A percentile compares a stretch with the other conserved stretches of the same genome.
Conservation (phyloP, 116 monocot genomes). For the Dioscorea cayenensis region DNA sequence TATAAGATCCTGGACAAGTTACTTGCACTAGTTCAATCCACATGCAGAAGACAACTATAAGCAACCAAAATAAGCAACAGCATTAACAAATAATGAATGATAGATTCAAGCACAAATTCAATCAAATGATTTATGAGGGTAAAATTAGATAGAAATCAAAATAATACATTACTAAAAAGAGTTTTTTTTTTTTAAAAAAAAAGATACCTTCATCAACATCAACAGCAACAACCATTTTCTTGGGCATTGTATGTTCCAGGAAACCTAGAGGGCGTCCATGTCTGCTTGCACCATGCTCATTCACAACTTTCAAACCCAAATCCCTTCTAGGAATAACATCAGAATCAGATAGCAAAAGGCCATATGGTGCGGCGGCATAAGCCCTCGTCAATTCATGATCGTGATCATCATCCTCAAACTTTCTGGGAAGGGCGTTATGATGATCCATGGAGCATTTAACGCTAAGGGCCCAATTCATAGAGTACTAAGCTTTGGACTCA, state of each 20-base stretch:
- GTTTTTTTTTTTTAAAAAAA: no score
- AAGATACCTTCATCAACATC: background rate
- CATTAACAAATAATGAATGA: no score
- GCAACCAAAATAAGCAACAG: no score
- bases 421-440: constrained; percentile 22
- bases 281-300: background rate
- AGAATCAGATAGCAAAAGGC: constrained; percentile 19
- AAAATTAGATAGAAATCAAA: no score
- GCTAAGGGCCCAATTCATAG: no score
- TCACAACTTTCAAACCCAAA: background rate
- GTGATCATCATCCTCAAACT: constrained; percentile 3
- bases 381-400: constrained; percentile 13
- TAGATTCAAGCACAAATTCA: no score
- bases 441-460: constrained; percentile 37
- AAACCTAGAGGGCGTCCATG: background rate
- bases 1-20: no score
- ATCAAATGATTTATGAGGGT: no score
- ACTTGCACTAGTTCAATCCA: no score
- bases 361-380: constrained; percentile 27
- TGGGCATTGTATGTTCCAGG: background rate
- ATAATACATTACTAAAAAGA: no score
- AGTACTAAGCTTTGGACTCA: no score
- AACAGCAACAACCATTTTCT: constrained; percentile 2
- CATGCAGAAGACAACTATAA: no score
- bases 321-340: background rate